These are phyloP conservation scores for Astrocystis sublimbata DNA, from an alignment of 495 filamentous ascomycete genomes.

Conservation along the genomic window DNA sequence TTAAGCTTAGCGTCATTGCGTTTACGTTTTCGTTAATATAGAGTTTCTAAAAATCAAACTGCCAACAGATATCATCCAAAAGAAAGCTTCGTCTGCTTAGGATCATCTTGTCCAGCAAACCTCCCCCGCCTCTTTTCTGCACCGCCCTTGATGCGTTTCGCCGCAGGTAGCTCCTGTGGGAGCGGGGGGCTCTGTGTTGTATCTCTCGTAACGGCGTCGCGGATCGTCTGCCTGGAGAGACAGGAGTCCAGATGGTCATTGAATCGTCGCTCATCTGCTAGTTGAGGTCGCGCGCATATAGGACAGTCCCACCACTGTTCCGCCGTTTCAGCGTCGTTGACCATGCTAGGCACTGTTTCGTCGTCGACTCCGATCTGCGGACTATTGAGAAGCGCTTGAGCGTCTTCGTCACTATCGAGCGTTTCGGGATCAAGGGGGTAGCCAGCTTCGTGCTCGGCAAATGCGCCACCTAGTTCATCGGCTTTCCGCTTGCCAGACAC, in stretches of 20 bases:
- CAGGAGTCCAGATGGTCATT: slow-evolving; percentile 96
- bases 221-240: slow-evolving; percentile 81
- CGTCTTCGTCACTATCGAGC: not conserved
- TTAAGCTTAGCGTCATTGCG: not conserved
- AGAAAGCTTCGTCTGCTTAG: slow-evolving; percentile 47
- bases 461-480: slow-evolving; percentile 2
- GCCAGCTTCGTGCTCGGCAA: slow-evolving; percentile 20
- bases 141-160: slow-evolving; percentile 35
- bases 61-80: slow-evolving; percentile 33
- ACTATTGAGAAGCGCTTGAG: not conserved
- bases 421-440: slow-evolving; percentile 1
- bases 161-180: slow-evolving; percentile 13
- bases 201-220: slow-evolving; percentile 68
- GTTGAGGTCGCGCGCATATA: slow-evolving; percentile 73
- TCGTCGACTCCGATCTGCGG: not conserved
- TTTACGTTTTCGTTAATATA: not conserved
- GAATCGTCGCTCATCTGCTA: slow-evolving; percentile 73
- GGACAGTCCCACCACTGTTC: slow-evolving; percentile 80
- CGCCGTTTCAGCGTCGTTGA: slow-evolving; percentile 49
- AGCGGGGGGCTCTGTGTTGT: slow-evolving; percentile 21
- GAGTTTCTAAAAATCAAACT: not conserved
- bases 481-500: slow-evolving; percentile 26
- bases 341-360: slow-evolving; percentile 14
- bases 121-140: slow-evolving; percentile 40
- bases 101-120: slow-evolving; percentile 31